Conservation (phyloP, 179 eudicot species). For the Carnegiea gigantea region DNA sequence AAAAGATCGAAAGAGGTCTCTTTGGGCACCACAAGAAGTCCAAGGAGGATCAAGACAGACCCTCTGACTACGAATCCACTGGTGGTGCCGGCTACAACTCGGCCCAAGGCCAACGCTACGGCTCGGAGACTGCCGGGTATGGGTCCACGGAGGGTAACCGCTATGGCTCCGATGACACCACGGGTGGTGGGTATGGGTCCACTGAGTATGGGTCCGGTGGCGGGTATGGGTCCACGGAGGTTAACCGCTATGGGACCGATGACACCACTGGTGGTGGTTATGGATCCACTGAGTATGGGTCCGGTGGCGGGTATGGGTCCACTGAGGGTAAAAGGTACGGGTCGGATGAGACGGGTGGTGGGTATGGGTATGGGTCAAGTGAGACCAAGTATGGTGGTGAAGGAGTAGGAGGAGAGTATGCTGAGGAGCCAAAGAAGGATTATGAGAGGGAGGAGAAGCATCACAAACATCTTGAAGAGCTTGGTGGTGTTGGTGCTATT, state of each 20-base stretch:
- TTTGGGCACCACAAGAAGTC: conserved; percentile 7
- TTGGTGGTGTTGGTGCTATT: conserved; percentile 33
- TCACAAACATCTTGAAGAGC: conserved; percentile 39
- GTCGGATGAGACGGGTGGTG: background rate
- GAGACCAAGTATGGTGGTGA: background rate
- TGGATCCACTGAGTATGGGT: conserved; percentile 10
- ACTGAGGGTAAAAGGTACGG: background rate
- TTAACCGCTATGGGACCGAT: background rate
- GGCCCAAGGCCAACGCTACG: background rate
- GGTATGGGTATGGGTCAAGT: background rate
- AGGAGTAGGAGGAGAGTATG: conserved; percentile 11
- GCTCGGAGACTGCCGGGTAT: background rate
- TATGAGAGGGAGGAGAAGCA: conserved; percentile 47
- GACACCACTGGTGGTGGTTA: background rate
- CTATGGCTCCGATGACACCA: background rate
- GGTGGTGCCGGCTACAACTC: background rate
- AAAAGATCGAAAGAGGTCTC: background rate
- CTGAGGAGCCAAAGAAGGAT: conserved; percentile 27
- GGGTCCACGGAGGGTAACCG: background rate
- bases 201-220: conserved; percentile 12
- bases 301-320: conserved; percentile 10
- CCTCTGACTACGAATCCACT: background rate
- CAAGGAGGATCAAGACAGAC: background rate
- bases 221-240: background rate
- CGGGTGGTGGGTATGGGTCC: background rate